Evolutionary conservation across 1,284 basidiomycete genomes (phyloP), one percentile per base, ranked within the genome.

Genomic region (Ustilago curta): DNA sequence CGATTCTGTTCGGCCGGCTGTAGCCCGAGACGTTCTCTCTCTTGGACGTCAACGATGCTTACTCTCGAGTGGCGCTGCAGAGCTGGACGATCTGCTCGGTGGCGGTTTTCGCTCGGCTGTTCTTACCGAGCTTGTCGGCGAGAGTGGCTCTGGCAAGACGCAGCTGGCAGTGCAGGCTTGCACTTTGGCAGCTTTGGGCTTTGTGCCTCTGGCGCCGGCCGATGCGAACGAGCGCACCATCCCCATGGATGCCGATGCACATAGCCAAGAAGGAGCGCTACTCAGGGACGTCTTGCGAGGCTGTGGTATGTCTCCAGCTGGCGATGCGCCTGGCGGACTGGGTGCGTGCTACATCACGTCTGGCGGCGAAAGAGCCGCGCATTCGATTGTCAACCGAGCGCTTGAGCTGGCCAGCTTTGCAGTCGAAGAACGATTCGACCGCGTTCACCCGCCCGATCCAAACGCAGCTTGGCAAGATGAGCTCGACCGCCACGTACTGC

Each of bases 91-190:
- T 2, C 52, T 76, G 25, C 62, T 82, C 1, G 47, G 54, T 1
- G 80, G 80, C 8, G 79, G 79, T 1, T 58, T 79, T 11, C 59
- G 67, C 1, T 44, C 61, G 2, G 65, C 69, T 8, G 54, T 54
- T 1, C 54, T 82, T 12, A 76, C 79, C 18, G 80, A 82, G 37
- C n/a, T 82, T 19, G 71, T 79, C 6, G 80, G 80, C 16, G 77
- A 82, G 29, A 82, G 77, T 39, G 66, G 76, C 2, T 70, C 77
- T 8, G 81, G 81, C 18, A 83, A 83, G 52, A 80, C 81, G 7
- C 81, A 81, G 61, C 52, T 78, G 19, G 66, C 66, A 4, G 40
- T 83, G 5, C 75, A 79, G 50, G 43, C 69, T 9, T 73, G 77
- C 25, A 69, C 75, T 1, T 70, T 39, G 35, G 78, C 76, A 2